These are phyloP conservation scores for Leishmania major DNA, from an alignment of 208 protist species.

Conservation along the genomic window DNA sequence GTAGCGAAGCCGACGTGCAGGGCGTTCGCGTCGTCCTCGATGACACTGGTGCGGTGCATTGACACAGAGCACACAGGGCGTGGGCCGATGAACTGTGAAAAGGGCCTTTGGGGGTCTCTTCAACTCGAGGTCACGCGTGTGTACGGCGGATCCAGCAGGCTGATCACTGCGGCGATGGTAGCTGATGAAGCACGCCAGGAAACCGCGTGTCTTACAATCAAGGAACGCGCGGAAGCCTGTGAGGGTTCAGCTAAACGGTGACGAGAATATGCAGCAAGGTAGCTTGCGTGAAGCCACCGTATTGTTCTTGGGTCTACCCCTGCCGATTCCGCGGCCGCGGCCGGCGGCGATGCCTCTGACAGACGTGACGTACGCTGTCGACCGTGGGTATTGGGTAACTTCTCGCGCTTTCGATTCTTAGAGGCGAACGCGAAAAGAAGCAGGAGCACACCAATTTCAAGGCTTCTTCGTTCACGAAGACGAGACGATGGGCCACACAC, in stretches of 20 bases:
- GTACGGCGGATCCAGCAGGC: slow-evolving; percentile 5
- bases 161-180: slow-evolving; percentile 24
- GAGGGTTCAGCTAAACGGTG: slow-evolving; percentile 35
- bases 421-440: slow-evolving; percentile 77
- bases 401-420: slow-evolving; percentile 31
- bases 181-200: slow-evolving; percentile 63
- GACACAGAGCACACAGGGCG: slow-evolving; percentile 29
- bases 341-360: not conserved
- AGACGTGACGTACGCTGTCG: not conserved
- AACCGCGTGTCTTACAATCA: slow-evolving; percentile 53
- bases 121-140: slow-evolving; percentile 37
- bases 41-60: slow-evolving; percentile 33
- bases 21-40: slow-evolving; percentile 58
- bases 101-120: slow-evolving; percentile 30
- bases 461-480: slow-evolving; percentile 40
- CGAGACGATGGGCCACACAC: slow-evolving; percentile 23
- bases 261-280: slow-evolving; percentile 54
- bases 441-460: slow-evolving; percentile 50
- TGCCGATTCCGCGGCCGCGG: not conserved
- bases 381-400: too few species aligned
- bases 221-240: slow-evolving; percentile 30
- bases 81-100: slow-evolving; percentile 49
- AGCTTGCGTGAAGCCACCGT: slow-evolving; percentile 33
- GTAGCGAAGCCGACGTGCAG: slow-evolving; percentile 94
- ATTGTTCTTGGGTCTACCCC: not conserved